Evolutionary conservation across 371 early-diverging fungal genomes (phyloP), one percentile per base, ranked within the genome.

Genomic region (Lichtheimia ornata): DNA sequence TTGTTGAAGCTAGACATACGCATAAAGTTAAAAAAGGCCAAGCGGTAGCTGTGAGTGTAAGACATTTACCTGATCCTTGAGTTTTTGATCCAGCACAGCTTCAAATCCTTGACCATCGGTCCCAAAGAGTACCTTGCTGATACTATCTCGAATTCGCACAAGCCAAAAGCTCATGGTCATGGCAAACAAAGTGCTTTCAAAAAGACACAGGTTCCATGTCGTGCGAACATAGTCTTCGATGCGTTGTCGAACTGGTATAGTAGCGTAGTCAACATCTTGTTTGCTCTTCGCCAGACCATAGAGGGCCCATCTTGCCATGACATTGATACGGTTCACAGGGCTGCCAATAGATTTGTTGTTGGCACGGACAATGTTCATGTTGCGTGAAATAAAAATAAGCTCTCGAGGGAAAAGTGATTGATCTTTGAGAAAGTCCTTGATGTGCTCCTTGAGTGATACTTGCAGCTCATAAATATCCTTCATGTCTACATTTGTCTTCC

Each of bases 231-330:
- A 57, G 40, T 58, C 28, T 17, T 60, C 60, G 56, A 52, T 53
- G 53, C 35, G 66, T 13, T 61, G 2, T 47, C n/a, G n/a, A n/a
- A 18, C 5, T 1, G 47, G 22, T 18, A 47, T n/a, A 13, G 14
- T 5, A 5, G 47, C 11, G 6, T 47, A 18, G 5, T 47, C 47
- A n/a, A 22, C 11, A 15, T 56, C 63, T 43, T 65, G 17, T 4
- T 18, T 17, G 13, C 14, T 17, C 25, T 40, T 56, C 13, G 78
- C 81, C 5, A 85, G 61, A 0, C 88, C 88, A 11, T 72, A 66
- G 0, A 92, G 91, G 5, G 96, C 95, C 80, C 87, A 92, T 20
- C 86, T 75, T 0, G 94, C 94, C 88, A 94, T 95, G 11, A 94
- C 69, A 67, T 90, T 91, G 67, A 94, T 90, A 14, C 95, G 84